A percentile compares a stretch with the other conserved stretches of the same genome.
phyloP scores from a whole-genome alignment of 768 basidiomycete genomes.

The Mycena crocata region DNA sequence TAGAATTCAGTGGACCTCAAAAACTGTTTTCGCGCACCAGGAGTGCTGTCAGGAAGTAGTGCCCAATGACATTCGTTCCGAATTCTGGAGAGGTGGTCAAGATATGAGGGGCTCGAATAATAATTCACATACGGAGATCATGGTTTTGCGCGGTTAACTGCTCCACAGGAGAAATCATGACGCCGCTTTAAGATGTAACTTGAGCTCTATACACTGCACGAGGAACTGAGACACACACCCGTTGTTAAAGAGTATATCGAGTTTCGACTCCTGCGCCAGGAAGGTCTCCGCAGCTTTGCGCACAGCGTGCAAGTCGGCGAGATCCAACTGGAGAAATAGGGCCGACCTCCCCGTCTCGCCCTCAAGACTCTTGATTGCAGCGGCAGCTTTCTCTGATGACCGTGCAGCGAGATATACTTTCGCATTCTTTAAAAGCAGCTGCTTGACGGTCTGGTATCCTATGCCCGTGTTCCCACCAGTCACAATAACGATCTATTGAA shows the following conservation, averaged over 20 bases:
- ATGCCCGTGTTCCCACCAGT: slow-evolving; percentile 54
- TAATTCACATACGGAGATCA: slow-evolving; percentile 6
- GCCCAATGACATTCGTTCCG: slow-evolving; percentile 31
- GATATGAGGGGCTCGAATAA: too few relatives aligned
- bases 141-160: slow-evolving; percentile 34
- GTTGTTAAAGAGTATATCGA: slow-evolving; percentile 41
- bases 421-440: slow-evolving; percentile 40
- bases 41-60: slow-evolving; percentile 26
- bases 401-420: slow-evolving; percentile 43
- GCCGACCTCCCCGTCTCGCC: slow-evolving; percentile 38
- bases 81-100: background rate
- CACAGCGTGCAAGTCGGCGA: slow-evolving; percentile 41
- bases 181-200: slow-evolving; percentile 29
- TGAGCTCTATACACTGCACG: too few relatives aligned
- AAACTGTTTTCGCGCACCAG: background rate
- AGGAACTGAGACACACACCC: slow-evolving; percentile 26
- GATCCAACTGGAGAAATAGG: slow-evolving; percentile 38
- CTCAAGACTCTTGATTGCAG: slow-evolving; percentile 41
- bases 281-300: slow-evolving; percentile 42
- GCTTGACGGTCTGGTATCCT: slow-evolving; percentile 53
- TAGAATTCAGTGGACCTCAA: background rate
- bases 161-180: slow-evolving; percentile 38
- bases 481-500: slow-evolving; percentile 43
- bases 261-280: slow-evolving; percentile 23
- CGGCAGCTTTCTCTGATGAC: slow-evolving; percentile 21